A percentile compares a stretch with the other conserved stretches of the same genome.
Conservation (phyloP, 2,329 filamentous ascomycete species). For the Pezicula rhizophila region DNA sequence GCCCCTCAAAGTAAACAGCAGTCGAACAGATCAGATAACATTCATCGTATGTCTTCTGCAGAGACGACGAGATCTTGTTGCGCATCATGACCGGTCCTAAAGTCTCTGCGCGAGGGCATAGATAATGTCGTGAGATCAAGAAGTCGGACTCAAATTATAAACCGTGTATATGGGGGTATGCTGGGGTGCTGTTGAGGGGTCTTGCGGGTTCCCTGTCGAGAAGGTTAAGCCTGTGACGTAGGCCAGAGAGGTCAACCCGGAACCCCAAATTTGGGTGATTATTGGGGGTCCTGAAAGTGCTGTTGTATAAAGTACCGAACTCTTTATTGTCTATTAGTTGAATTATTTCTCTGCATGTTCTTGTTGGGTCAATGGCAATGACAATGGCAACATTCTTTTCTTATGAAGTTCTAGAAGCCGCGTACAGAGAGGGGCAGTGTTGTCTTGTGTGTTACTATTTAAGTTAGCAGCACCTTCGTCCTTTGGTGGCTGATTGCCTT, state of each 20-base stretch:
- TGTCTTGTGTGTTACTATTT: not conserved
- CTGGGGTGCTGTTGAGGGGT: not conserved
- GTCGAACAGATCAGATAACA: constrained; percentile 93
- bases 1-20: constrained; percentile 90
- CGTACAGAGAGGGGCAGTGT: not conserved
- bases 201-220: not conserved
- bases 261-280: not conserved
- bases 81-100: constrained; percentile 34
- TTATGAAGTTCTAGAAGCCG: not conserved
- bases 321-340: not conserved
- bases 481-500: not conserved
- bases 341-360: not conserved
- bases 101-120: not conserved
- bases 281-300: not conserved
- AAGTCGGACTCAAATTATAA: not conserved
- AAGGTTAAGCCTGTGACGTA: not conserved
- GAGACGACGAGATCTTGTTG: constrained; percentile 59
- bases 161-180: not conserved
- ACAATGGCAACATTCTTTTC: no score
- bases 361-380: no score
- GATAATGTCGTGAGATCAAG: not conserved
- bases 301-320: not conserved
- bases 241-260: not conserved
- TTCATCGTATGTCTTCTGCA: constrained; percentile 98
- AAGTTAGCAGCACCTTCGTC: not conserved